Base-by-base conservation (phyloP, 352 stramenopile genomes). In the Phytophthora sp. region DNA sequence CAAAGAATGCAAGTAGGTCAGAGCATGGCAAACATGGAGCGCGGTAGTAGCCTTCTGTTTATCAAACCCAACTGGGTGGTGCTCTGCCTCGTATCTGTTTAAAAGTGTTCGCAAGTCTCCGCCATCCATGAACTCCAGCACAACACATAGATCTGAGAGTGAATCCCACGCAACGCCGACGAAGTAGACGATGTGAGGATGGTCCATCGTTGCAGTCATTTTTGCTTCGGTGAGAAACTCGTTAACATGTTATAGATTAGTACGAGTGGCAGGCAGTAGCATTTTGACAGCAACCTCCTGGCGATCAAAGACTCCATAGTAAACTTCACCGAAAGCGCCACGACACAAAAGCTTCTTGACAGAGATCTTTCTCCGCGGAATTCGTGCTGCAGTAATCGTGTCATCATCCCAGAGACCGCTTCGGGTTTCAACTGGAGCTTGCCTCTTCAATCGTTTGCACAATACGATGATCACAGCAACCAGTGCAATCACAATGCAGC, bases 81-180 rank as follows among this genome's bases (percentile, higher is more conserved):
- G 20, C 24, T 41, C 18, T 10, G 44, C 21, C 17, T 53, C 38
- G 15, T 57, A 69, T 12, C 66, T 52, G 30, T 60, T 54, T 41
- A 81, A 55, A 17, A 78, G 23, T 21, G 56, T 45, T 15, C 64
- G 55, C 4, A 82, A 46, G 6, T 82, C 73, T n/a, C 64, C 72
- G 7, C 49, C 31, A 11, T 80, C 61, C 61, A 82, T 69, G 50
- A 60, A 77, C 35, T 85, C 76, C 7, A 74, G 54, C 5, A 85
- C 60, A 6, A 82, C 52, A 38, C 75, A 84, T 11, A 74, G 35
- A 45, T 77, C 63, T 0, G 34, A 66, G 6, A 73, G 57, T 10
- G 63, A 70, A 20, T 76, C 73, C 74, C 77, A 89, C n/a, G 80
- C 77, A 4, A 87, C 75, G 1, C 75, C 80, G 23, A 85, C 41